These are phyloP conservation scores for Ceratocystis huliohia DNA, from an alignment of 2,329 filamentous ascomycete genomes.

Conservation along the genomic window DNA sequence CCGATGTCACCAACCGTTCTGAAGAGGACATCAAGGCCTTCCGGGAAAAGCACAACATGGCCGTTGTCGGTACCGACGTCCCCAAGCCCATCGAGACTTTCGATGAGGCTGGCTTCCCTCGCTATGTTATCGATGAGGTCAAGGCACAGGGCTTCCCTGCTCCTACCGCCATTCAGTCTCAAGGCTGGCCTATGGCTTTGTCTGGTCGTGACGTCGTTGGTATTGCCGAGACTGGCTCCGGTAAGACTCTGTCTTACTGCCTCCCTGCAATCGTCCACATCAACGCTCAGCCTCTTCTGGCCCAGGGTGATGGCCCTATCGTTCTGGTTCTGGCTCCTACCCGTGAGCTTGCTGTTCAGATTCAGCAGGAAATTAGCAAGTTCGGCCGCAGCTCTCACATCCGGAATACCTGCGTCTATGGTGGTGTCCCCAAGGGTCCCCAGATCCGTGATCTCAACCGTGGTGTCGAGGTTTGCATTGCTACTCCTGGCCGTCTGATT, in stretches of 20 bases:
- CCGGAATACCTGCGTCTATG: conserved; percentile 97
- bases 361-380: conserved; percentile 96
- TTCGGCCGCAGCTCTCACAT: conserved; percentile 97
- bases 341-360: conserved; percentile 95
- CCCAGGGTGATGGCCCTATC: conserved; percentile 90
- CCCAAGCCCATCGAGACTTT: conserved; percentile 94
- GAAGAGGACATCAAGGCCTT: conserved; percentile 74
- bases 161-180: conserved; percentile 92
- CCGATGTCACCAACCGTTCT: conserved; percentile 61
- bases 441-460: conserved; percentile 91
- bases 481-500: conserved; percentile 91
- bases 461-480: conserved; percentile 97
- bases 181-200: conserved; percentile 98
- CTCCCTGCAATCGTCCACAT: conserved; percentile 98
- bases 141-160: conserved; percentile 93
- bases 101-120: conserved; percentile 92
- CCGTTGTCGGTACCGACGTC: conserved; percentile 64
- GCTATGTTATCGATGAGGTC: conserved; percentile 95
- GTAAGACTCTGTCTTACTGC: conserved; percentile 98
- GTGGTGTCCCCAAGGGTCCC: conserved; percentile 93
- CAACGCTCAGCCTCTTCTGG: conserved; percentile 93
- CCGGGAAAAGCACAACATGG: conserved; percentile 72
- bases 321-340: conserved; percentile 92
- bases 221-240: conserved; percentile 97
- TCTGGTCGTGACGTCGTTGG: conserved; percentile 96